These are phyloP conservation scores for Cyclotella distinguenda DNA, from an alignment of 108 stramenopile species.

Conservation along the genomic window DNA sequence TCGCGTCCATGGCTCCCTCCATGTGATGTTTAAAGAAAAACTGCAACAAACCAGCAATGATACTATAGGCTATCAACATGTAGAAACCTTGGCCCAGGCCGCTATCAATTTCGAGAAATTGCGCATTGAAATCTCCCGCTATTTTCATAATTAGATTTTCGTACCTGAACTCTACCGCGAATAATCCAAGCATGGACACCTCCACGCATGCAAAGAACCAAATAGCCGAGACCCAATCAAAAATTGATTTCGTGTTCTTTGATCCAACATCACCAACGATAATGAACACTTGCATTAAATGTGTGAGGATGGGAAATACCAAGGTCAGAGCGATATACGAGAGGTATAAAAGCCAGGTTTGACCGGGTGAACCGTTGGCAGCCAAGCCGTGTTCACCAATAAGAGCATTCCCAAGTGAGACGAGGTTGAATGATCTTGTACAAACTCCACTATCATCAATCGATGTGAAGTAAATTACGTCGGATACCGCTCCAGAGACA, in stretches of 20 bases:
- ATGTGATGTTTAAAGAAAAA: slow-evolving; percentile 10
- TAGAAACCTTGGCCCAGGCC: slow-evolving; percentile 44
- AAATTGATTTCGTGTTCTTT: slow-evolving; percentile 18
- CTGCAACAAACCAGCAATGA: slow-evolving; percentile 45
- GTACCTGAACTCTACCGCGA: slow-evolving; percentile 50
- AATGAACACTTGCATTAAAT: slow-evolving; percentile 39
- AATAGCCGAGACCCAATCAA: slow-evolving; percentile 30
- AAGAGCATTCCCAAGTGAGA: slow-evolving; percentile 41
- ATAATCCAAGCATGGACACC: slow-evolving; percentile 44
- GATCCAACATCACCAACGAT: slow-evolving; percentile 16
- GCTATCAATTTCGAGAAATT: slow-evolving; percentile 40
- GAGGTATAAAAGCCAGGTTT: slow-evolving; percentile 46
- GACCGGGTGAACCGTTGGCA: slow-evolving; percentile 24
- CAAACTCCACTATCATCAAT: slow-evolving; percentile 30
- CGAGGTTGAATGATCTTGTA: slow-evolving; percentile 40
- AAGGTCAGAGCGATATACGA: slow-evolving; percentile 34
- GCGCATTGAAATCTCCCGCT: slow-evolving; percentile 43
- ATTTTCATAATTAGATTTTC: slow-evolving; percentile 33
- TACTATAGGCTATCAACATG: slow-evolving; percentile 45
- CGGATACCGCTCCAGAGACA: slow-evolving; percentile 29
- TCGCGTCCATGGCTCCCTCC: too few species aligned
- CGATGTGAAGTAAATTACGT: slow-evolving; percentile 39
- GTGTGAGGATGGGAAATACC: slow-evolving; percentile 41
- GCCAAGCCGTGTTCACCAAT: slow-evolving; percentile 35
- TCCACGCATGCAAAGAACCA: slow-evolving; percentile 54